Evolutionary conservation across 2,329 filamentous ascomycete species (phyloP), one percentile per base, ranked within the genome.

Genomic region (Fusarium cicatricum): DNA sequence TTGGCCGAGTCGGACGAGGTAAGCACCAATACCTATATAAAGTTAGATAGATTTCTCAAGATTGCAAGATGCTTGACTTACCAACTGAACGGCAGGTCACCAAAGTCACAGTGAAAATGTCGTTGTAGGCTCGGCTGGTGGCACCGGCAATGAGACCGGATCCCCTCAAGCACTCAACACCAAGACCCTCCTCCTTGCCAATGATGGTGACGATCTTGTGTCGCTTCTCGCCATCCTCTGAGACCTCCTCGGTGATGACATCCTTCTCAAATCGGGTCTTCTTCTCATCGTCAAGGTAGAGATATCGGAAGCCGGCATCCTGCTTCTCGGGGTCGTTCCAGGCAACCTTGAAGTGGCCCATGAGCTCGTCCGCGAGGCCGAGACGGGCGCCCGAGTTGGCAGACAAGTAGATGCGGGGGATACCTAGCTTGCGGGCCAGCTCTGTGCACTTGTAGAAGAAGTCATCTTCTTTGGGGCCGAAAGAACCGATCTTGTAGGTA

Each of bases 391-490:
- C 95, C 55, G 95, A 99, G 85, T 99, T 99, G 74, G 95, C 95
- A 74, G 95, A 99, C 55, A 99, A 83, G 80, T 99, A 99, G 74
- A 99, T 94, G 68, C 95, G 91, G 19, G 95, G 95, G 70, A 99
- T 97, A 33, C 95, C 95, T 59, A 97, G 83, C 82, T 92, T 94
- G 70, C 93, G 89, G 60, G 95, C 95, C 65, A 97, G 84, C 78
- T 99, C 93, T 10, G 95, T 98, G 81, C 95, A 99, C 84, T 98
- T 97, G 84, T 96, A 85, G 87, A 99, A 99, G 86, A 97, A 99
- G 70, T 91, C 90, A 77, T 99, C 95, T 80, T 99, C 95, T 78
- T 90, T 89, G 34, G 95, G 95, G 46, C 95, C 95, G 74, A 99
- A 99, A 2, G 92, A 97, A 71, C 95, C 95, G 74, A 98, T 99